Evolutionary conservation across 169 alveolate genomes (phyloP).

Genomic region (Plasmodium cynomolgi): DNA sequence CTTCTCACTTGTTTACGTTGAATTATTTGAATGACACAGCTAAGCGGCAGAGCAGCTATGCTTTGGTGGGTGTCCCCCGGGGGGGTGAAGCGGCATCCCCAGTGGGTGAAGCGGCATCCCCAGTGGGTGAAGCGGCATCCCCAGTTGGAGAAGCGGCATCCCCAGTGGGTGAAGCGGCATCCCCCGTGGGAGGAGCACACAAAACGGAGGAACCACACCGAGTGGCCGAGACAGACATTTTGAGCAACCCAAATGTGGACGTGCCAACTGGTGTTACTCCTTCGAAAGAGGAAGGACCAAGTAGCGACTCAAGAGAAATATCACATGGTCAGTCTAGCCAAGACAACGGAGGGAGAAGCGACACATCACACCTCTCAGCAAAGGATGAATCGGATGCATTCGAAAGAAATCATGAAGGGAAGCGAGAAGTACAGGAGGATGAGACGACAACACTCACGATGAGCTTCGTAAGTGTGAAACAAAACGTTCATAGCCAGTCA

Average conservation of each 20-base stretch:
- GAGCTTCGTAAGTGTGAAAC: background rate
- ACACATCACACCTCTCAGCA: background rate
- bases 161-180: background rate
- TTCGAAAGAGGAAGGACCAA: background rate
- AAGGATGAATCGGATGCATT: background rate
- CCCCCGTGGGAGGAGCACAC: background rate
- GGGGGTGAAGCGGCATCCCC: background rate
- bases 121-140: background rate
- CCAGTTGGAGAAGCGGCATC: background rate
- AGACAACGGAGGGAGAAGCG: background rate
- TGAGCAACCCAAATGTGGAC: background rate
- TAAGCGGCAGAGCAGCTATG: slow-evolving; percentile 35
- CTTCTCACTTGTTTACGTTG: slow-evolving; percentile 60
- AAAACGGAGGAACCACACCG: background rate
- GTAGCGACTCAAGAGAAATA: background rate
- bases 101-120: background rate
- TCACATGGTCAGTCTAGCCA: background rate
- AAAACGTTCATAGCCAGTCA: background rate
- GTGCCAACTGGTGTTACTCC: background rate
- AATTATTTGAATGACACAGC: slow-evolving; percentile 56
- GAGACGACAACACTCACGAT: background rate
- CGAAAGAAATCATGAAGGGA: background rate
- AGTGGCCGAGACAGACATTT: background rate
- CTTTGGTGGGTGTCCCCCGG: slow-evolving; percentile 12
- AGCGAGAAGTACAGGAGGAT: background rate